These are phyloP conservation scores for Claviceps maximensis DNA, from an alignment of 2,329 filamentous ascomycete species.

Conservation along the genomic window DNA sequence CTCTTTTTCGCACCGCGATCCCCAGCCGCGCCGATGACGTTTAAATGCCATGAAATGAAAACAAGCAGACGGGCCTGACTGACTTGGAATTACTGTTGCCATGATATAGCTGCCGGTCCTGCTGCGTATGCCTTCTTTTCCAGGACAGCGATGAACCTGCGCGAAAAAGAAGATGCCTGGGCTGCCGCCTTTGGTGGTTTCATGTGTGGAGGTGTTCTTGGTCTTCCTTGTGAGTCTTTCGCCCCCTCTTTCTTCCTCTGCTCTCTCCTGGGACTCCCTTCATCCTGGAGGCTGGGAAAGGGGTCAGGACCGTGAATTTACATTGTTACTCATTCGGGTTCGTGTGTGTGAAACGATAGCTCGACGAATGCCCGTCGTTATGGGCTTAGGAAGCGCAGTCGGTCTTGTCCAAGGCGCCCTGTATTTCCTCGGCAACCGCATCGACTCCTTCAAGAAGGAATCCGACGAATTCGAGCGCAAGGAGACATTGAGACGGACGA, in stretches of 20 bases:
- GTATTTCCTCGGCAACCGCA: constrained; percentile 54
- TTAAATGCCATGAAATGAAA: too few relatives aligned
- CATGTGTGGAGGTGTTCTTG: constrained; percentile 58
- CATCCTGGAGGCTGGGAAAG: too few relatives aligned
- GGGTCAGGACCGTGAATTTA: not conserved
- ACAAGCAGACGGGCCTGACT: not conserved
- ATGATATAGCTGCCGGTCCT: constrained; percentile 41
- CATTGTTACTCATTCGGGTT: not conserved
- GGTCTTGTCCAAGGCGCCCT: constrained; percentile 48
- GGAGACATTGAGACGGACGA: constrained; percentile 59
- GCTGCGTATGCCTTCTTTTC: constrained; percentile 67
- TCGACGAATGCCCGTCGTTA: constrained; percentile 50
- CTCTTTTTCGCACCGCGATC: not conserved
- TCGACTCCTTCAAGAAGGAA: constrained; percentile 37
- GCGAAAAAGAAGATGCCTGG: constrained; percentile 68
- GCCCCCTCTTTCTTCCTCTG: too few relatives aligned
- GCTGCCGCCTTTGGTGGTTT: constrained; percentile 68
- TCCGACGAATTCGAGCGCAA: constrained; percentile 64
- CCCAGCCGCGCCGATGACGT: not conserved
- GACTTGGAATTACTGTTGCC: not conserved
- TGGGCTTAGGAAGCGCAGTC: constrained; percentile 51
- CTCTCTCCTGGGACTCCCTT: too few relatives aligned
- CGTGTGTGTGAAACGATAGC: constrained; percentile 12
- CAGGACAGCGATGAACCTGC: constrained; percentile 67
- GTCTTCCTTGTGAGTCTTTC: constrained; percentile 50